Conservation (phyloP, 176 grass and related monocot species). For the Phoenix roebelenii region DNA sequence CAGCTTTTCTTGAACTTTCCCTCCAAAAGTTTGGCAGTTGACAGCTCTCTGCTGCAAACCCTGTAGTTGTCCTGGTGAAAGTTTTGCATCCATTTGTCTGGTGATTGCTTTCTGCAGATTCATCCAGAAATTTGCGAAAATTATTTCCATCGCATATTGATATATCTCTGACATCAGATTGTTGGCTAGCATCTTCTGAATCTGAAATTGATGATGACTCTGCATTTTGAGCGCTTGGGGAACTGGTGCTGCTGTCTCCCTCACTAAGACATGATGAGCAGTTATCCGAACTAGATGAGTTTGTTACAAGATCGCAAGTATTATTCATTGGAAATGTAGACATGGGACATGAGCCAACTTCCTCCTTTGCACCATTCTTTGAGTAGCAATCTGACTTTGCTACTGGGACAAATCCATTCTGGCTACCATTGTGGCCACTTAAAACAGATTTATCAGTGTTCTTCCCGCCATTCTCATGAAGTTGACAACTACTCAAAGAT, state of each 20-base stretch:
- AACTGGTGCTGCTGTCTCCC: slow-evolving; percentile 68
- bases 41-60: slow-evolving; percentile 38
- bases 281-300: slow-evolving; percentile 48
- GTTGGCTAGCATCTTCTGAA: slow-evolving; percentile 57
- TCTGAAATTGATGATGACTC: slow-evolving; percentile 71
- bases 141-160: slow-evolving; percentile 10
- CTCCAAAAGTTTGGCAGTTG: slow-evolving; percentile 34
- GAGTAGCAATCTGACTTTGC: slow-evolving; percentile 26
- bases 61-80: slow-evolving; percentile 23
- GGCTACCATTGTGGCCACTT: slow-evolving; percentile 15
- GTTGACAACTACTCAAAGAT: slow-evolving; percentile 19
- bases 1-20: slow-evolving; percentile 38
- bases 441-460: slow-evolving; percentile 5
- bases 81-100: slow-evolving; percentile 11
- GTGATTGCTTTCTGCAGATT: slow-evolving; percentile 26
- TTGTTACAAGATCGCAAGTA: slow-evolving; percentile 11
- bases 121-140: background rate
- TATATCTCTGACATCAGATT: slow-evolving; percentile 23
- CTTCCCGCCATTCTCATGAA: slow-evolving; percentile 2
- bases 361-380: slow-evolving; percentile 26
- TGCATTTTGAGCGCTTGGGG: slow-evolving; percentile 50
- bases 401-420: slow-evolving; percentile 12
- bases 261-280: slow-evolving; percentile 68
- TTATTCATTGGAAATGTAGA: background rate
- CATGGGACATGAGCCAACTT: slow-evolving; percentile 10